Base-by-base conservation (phyloP, 805 yeast genomes). In the Candida gorgasii region DNA sequence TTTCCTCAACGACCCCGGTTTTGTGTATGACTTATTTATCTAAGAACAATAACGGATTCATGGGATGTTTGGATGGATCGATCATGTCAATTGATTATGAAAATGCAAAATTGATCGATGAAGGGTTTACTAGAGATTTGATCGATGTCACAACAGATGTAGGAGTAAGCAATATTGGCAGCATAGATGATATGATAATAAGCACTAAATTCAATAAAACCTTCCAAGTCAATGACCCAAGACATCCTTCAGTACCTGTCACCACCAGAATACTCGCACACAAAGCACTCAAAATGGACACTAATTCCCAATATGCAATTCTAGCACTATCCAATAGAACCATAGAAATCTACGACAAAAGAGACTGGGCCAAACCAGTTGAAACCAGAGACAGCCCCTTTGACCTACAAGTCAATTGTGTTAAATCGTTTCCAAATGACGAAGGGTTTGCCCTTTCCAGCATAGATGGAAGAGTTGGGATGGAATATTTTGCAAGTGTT, bases 401-500 rank as follows among this genome's bases (percentile, higher is more conserved):
- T 40, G 79, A 79, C 51, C 79, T 78, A 54, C 89, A 85, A 60
- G 78, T 83, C 1, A 67, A 82, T 36, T 76, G 75, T 17, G 52
- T 86, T 26, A 71, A 69, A 48, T 65, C 80, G 28, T 72, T 80
- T 50, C 84, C 86, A 0, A 63, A 70, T 42, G 61, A 58, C 8
- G 58, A 65, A 49, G 93, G 84, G 6, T 83, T 76, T 57, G 88
- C 83, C 0, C 73, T 82, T 23, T 70, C 88, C 19, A 82, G 92
- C 1, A 71, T 88, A n/a, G 95, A 87, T 53, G 96, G 96, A 0
- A 67, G 95, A 20, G 89, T 85, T 1, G 81, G 89, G 0, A 76
- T 88, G 19, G 92, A 87, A 47, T 82, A 72, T 52, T 77, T 82
- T 41, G 78, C 80, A 42, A 74, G 78, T 3, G 59, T 72, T 3